Base-by-base conservation (phyloP, 2,329 filamentous ascomycete genomes). In the Fusarium miscanthi region DNA sequence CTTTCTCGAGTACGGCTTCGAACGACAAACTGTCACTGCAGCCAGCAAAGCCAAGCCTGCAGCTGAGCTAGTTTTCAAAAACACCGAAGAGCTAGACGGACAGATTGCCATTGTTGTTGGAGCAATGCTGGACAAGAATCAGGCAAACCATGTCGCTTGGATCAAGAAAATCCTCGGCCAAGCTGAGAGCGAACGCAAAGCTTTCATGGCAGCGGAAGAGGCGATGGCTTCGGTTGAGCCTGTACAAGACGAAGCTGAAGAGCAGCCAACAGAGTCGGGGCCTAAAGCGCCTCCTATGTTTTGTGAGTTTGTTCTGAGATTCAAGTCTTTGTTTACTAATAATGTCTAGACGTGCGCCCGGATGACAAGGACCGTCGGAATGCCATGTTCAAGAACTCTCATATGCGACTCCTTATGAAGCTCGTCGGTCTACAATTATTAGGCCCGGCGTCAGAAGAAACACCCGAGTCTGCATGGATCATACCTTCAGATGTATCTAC, bases 1-100 rank as follows among this genome's bases (percentile, higher is more conserved):
- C 81, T 98, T 94, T 79, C 87, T 99, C 9, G 95, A 98, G 78
- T 94, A 95, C 77, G 96, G 96, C 1, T 92, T 94, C 75, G 94
- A 98, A 77, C 93, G 91, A 78, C 94, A 93, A 79, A 94, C 95
- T 73, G 89, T 91, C 0, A 80, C 91, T 30, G 87, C 88, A 25
- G 85, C 87, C 23, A 78, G 81, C n/a, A 87, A 90, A 46, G 88
- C 91, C 14, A 89, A 89, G 73, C 89, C 94, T 7, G 94, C 91
- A 1, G 93, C 93, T 16, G 93, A 97, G 78, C 85, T 99, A 25
- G 93, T 96, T 76, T 93, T 99, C 74, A 93, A 92, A 76, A 87
- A 91, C 46, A 89, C 88, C 3, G 88, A 92, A 70, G 91, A 92
- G 45, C 86, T 84, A 25, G 89, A 92, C 51, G 87, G 91, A 65